Conservation (phyloP, 164 flowering plant genomes). For the Macadamia integrifolia region DNA sequence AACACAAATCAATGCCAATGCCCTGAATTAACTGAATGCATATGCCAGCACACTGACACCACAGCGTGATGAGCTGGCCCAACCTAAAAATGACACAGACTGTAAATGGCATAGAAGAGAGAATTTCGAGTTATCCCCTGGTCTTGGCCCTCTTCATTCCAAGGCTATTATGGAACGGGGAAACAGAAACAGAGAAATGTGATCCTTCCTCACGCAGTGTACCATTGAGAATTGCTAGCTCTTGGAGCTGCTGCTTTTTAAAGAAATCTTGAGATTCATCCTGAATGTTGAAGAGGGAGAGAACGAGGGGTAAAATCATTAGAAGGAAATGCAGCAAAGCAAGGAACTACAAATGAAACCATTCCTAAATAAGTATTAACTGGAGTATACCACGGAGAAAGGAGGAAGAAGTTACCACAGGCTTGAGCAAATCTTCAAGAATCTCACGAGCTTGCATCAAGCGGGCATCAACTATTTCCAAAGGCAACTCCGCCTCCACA, state of each 20-base stretch:
- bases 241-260: conserved; percentile 94
- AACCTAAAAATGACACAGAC: conserved; percentile 16
- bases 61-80: conserved; percentile 19
- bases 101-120: conserved; percentile 9
- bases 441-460: conserved; percentile 90
- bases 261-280: conserved; percentile 87
- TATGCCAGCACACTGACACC: conserved; percentile 25
- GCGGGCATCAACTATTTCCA: conserved; percentile 78
- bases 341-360: background rate
- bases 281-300: conserved; percentile 22
- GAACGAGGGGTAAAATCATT: background rate
- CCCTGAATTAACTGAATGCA: conserved; percentile 25
- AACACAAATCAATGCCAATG: conserved; percentile 34
- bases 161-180: conserved; percentile 93
- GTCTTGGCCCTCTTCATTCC: conserved; percentile 99
- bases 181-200: conserved; percentile 87
- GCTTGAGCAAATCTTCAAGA: conserved; percentile 81
- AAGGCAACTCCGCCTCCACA: conserved; percentile 89
- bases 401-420: conserved; percentile 44
- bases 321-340: background rate
- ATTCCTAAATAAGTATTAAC: background rate
- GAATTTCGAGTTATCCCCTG: conserved; percentile 36
- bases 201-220: conserved; percentile 89
- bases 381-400: background rate
- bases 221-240: conserved; percentile 94